Evolutionary conservation across 202 grass and related monocot genomes (phyloP).

Genomic region (Zoysia matrella): DNA sequence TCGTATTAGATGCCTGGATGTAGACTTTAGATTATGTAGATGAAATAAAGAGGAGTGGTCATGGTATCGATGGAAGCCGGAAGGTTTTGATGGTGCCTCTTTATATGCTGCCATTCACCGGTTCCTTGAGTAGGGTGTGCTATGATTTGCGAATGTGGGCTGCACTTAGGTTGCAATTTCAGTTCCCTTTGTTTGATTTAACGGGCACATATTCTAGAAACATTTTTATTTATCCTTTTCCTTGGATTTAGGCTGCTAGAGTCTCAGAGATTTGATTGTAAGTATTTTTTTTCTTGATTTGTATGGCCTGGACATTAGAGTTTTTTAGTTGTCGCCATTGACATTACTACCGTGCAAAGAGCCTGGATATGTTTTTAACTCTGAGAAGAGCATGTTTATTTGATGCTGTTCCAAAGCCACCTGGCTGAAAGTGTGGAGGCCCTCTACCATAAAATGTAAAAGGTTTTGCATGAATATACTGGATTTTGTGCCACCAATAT

Average conservation of each 20-base stretch:
- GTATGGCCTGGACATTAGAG: neutral
- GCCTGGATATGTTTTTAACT: neutral
- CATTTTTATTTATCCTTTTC: neutral
- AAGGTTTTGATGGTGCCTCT: too few species aligned
- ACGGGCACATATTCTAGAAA: neutral
- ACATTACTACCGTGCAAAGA: neutral
- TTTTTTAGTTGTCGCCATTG: neutral
- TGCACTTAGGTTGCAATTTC: neutral
- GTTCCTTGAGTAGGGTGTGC: neutral
- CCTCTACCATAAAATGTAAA: neutral
- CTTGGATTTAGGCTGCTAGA: neutral
- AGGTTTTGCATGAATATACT: neutral
- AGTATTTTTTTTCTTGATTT: neutral
- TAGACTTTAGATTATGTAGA: too few species aligned
- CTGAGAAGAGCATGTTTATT: neutral
- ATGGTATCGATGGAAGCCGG: too few species aligned
- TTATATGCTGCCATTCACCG: neutral
- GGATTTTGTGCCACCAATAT: neutral
- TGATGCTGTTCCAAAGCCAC: neutral
- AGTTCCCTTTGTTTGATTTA: neutral
- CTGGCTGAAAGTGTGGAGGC: neutral
- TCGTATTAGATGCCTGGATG: too few species aligned
- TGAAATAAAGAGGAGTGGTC: too few species aligned
- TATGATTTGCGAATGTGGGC: neutral
- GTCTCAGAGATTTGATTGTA: neutral